Base-by-base conservation (phyloP, 2,329 filamentous ascomycete species). In the Epichloe amarillans region DNA sequence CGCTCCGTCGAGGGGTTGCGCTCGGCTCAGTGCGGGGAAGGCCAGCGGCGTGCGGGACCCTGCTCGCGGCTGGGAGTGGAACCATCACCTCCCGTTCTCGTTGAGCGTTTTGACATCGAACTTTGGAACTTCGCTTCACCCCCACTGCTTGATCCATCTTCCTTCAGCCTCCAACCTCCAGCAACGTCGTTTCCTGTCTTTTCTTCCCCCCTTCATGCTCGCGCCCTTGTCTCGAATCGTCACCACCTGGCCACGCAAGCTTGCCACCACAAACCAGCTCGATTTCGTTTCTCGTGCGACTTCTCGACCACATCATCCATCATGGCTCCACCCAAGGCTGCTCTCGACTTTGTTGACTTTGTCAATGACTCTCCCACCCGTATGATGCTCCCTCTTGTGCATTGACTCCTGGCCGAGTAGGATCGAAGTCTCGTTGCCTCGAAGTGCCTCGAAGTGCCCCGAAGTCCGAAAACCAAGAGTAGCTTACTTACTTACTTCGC, bases 361-460 rank as follows among this genome's bases (percentile, higher is more conserved):
- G 84, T 96, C 66, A 95, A 96, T 69, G 86, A 84, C 56, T 96
- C 90, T 52, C 93, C 93, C 12, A 95, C 90, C 49, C 91, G 90
- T 95, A 76, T 60, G 81, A 63, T 30, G 6, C 11, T 19, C 11
- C 11, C 14, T 47, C n/a, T 47, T 38, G 26, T 10, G 17, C 8
- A 12, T 47, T 17, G 30, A 30, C 30, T 4, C 26, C 10, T 30
- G 30, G 10, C 30, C 30, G 30, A 30, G 10, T 4, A 30, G 30
- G 30, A 11, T 30, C 36, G 7, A 38, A 38, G 36, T 7, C 36
- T n/a, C 1, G 14, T n/a, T 38, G 36, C 36, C 36, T n/a, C 30
- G 30, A 30, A 30, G 26, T 38, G 36, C 36, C 36, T n/a, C 30
- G 30, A 30, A 30, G 26, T 4, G 8, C 26, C 8, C 26, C 8